These are phyloP conservation scores for Chromera velia DNA, from an alignment of 73 alveolate species.

Conservation along the genomic window DNA sequence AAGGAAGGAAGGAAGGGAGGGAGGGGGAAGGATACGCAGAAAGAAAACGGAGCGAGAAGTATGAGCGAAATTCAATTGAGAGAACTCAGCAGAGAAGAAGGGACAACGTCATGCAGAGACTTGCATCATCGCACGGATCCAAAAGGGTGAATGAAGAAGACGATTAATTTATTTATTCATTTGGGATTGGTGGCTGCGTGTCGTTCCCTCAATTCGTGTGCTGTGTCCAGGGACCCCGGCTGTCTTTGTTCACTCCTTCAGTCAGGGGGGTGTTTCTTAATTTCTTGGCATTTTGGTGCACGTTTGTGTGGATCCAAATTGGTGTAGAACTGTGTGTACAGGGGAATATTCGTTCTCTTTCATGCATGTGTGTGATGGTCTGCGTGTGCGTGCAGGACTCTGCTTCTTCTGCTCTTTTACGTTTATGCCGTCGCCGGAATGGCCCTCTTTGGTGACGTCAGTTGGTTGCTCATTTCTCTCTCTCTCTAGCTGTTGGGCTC, in stretches of 20 bases:
- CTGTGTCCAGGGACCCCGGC: no score
- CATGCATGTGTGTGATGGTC: neutral
- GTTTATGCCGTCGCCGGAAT: slow-evolving; percentile 56
- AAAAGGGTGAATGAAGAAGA: no score
- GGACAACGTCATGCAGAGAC: no score
- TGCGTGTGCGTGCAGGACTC: neutral
- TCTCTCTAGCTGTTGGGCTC: neutral
- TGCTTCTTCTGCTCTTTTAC: slow-evolving; percentile 44
- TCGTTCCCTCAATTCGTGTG: no score
- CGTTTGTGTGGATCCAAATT: slow-evolving; percentile 25
- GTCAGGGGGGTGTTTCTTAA: neutral
- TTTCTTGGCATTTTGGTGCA: neutral
- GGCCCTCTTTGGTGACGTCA: slow-evolving; percentile 42
- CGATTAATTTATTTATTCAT: neutral
- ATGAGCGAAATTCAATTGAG: no score
- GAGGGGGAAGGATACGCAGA: no score
- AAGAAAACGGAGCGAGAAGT: no score
- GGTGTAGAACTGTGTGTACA: neutral
- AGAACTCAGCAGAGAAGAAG: no score
- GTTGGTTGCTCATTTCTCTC: neutral
- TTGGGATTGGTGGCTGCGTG: neutral
- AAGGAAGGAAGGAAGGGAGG: no score
- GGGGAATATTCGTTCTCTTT: neutral
- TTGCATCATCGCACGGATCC: no score
- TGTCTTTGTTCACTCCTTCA: no score